Evolutionary conservation across 495 filamentous ascomycete species (phyloP), one percentile per base, ranked within the genome.

Genomic region (Lophiostoma macrostomum): DNA sequence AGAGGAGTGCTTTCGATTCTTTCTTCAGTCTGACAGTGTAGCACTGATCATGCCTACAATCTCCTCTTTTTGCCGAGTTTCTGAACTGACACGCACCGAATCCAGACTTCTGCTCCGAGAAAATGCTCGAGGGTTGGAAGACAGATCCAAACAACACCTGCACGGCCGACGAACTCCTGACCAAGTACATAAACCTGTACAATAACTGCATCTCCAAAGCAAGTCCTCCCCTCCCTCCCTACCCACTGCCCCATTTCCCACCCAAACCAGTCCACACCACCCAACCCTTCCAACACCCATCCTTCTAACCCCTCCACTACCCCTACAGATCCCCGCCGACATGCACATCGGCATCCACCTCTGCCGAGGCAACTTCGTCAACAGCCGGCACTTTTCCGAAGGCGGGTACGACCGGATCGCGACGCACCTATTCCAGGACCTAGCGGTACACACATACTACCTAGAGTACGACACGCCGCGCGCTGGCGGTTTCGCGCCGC

Each of bases 331-430:
- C 24, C 80, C 81, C 1, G 67, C 68, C 13, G 80, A 84, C 57
- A 74, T 85, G 76, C 73, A 81, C 49, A 73, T 82, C 24, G 81
- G 80, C 11, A 77, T 85, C 54, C 82, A 85, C 65, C 67, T 85
- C 49, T 85, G 82, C 70, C 71, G 74, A 13, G 82, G 81, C 13
- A 83, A 82, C 63, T 80, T 74, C 60, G 69, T 75, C 43, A 67
- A 67, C 36, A 67, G 70, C 59, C 74, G 57, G 64, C 78, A 68
- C 69, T 85, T 85, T 60, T 76, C 80, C 35, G 77, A 84, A 65
- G 81, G 81, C 34, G 80, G 80, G 5, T 85, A 85, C 61, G 82
- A 85, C 65, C 74, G 77, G 35, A 82, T 85, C 28, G 81, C 82
- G 4, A 75, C 78, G 69, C 76, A 77, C 53, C 66, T 85, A 29